These are phyloP conservation scores for Globisporangium iwayamae DNA, from an alignment of 352 stramenopile genomes.

Conservation along the genomic window DNA sequence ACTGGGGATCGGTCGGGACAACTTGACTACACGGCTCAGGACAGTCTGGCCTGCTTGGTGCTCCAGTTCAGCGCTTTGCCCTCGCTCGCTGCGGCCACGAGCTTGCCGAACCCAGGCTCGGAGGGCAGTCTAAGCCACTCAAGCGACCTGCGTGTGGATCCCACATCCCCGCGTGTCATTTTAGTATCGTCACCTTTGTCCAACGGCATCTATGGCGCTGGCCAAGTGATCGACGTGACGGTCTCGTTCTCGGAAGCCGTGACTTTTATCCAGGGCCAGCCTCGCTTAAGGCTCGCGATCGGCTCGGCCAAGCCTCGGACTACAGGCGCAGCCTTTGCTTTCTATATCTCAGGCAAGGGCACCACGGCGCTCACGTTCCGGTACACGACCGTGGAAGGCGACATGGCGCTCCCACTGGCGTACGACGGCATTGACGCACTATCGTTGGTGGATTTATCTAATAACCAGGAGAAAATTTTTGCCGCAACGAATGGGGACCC, in stretches of 20 bases:
- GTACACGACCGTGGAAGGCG: slow-evolving; percentile 34
- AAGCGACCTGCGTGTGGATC: slow-evolving; percentile 40
- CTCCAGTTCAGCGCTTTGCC: slow-evolving; percentile 49
- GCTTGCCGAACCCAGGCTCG: slow-evolving; percentile 40
- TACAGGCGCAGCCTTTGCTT: slow-evolving; percentile 17
- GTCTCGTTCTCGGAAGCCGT: slow-evolving; percentile 60
- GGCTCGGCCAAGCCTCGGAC: not conserved
- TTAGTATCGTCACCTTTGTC: slow-evolving; percentile 42
- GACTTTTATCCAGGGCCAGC: slow-evolving; percentile 20
- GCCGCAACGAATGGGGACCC: slow-evolving; percentile 16
- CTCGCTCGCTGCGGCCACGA: slow-evolving; percentile 34
- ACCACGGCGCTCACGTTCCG: slow-evolving; percentile 34
- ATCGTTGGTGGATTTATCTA: slow-evolving; percentile 16
- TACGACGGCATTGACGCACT: slow-evolving; percentile 58
- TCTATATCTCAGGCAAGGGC: slow-evolving; percentile 37
- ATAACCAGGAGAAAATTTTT: slow-evolving; percentile 16
- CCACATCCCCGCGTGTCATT: slow-evolving; percentile 31
- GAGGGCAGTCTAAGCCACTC: slow-evolving; percentile 35
- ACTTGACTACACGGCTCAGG: slow-evolving; percentile 46
- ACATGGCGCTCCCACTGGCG: slow-evolving; percentile 54
- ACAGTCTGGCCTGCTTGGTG: slow-evolving; percentile 41
- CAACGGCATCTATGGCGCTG: slow-evolving; percentile 58
- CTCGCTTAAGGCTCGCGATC: slow-evolving; percentile 42
- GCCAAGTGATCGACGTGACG: slow-evolving; percentile 46
- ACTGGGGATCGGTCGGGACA: slow-evolving; percentile 37